Conservation (phyloP, 1,284 basidiomycete genomes). For the Austroboletus novae-zelandiae region DNA sequence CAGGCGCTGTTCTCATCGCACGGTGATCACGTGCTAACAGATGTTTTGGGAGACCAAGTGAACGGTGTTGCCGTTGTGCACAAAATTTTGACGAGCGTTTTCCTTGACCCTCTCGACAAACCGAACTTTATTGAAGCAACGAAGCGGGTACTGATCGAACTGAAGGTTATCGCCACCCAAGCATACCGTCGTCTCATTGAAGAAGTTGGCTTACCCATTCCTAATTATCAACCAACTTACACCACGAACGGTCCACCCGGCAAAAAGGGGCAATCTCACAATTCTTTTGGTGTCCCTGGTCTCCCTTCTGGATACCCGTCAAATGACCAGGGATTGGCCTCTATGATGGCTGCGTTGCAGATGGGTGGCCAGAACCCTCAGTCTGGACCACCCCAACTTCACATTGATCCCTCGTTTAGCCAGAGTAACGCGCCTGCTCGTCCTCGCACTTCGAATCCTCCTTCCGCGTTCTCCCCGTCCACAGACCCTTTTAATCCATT, state of each 20-base stretch:
- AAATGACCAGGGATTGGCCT: constrained; percentile 77
- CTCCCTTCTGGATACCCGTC: constrained; percentile 75
- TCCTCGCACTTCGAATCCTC: constrained; percentile 49
- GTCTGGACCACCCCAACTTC: constrained; percentile 70
- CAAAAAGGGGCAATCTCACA: constrained; percentile 64
- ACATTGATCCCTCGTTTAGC: constrained; percentile 63
- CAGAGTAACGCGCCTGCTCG: constrained; percentile 35
- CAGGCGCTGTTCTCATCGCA: constrained; percentile 84
- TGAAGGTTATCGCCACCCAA: constrained; percentile 87
- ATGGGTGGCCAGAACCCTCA: constrained; percentile 84
- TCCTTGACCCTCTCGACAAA: constrained; percentile 73
- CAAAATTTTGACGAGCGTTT: constrained; percentile 87
- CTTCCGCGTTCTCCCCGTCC: constrained; percentile 58
- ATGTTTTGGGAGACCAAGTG: constrained; percentile 92
- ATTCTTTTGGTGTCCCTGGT: constrained; percentile 63
- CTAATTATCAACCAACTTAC: constrained; percentile 79
- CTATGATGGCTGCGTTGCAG: constrained; percentile 85
- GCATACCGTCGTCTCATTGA: constrained; percentile 93
- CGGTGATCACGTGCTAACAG: constrained; percentile 85
- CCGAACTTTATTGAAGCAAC: constrained; percentile 77
- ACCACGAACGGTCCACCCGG: constrained; percentile 60
- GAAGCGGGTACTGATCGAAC: constrained; percentile 82
- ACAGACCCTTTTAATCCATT: constrained; percentile 78
- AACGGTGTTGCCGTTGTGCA: constrained; percentile 94
- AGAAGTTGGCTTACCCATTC: constrained; percentile 89